phyloP scores from a whole-genome alignment of 371 early-diverging fungal genomes.

The Parasitella parasitica region DNA sequence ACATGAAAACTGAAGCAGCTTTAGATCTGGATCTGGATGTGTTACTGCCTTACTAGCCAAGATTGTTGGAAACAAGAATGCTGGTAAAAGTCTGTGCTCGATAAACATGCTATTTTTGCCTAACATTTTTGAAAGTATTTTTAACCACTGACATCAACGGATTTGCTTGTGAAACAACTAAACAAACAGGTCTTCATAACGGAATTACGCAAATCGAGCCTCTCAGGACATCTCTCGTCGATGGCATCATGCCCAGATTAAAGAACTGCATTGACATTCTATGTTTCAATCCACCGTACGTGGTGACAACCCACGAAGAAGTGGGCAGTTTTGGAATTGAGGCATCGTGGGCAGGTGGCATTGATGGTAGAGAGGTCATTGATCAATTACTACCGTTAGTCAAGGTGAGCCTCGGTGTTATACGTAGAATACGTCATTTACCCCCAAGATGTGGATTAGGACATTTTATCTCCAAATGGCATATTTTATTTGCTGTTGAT shows the following conservation, averaged over 20 bases:
- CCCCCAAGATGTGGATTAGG: constrained; percentile 30
- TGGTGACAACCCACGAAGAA: constrained; percentile 75
- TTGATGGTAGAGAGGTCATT: constrained; percentile 89
- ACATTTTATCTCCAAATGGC: constrained; percentile 70
- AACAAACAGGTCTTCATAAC: constrained; percentile 62
- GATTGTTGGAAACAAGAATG: constrained; percentile 46
- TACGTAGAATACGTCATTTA: no score
- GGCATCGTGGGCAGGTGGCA: constrained; percentile 95
- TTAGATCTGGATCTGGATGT: constrained; percentile 87
- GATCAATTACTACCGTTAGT: constrained; percentile 78
- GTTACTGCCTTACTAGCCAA: constrained; percentile 76
- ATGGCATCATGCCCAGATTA: constrained; percentile 58
- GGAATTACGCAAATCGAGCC: constrained; percentile 53
- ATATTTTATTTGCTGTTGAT: constrained; percentile 88
- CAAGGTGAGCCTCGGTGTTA: no score
- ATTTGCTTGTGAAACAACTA: constrained; percentile 67
- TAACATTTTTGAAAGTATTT: constrained; percentile 27
- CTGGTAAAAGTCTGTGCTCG: constrained; percentile 28
- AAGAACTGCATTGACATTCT: constrained; percentile 69
- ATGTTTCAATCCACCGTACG: constrained; percentile 96
- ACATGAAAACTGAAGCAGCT: neutral
- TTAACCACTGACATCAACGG: constrained; percentile 87
- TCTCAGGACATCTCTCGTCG: constrained; percentile 58
- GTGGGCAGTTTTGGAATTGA: constrained; percentile 75
- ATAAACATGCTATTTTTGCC: neutral